Evolutionary conservation across 2,329 filamentous ascomycete genomes (phyloP), one percentile per base, ranked within the genome.

Genomic region (Alternaria angustiovoidea): DNA sequence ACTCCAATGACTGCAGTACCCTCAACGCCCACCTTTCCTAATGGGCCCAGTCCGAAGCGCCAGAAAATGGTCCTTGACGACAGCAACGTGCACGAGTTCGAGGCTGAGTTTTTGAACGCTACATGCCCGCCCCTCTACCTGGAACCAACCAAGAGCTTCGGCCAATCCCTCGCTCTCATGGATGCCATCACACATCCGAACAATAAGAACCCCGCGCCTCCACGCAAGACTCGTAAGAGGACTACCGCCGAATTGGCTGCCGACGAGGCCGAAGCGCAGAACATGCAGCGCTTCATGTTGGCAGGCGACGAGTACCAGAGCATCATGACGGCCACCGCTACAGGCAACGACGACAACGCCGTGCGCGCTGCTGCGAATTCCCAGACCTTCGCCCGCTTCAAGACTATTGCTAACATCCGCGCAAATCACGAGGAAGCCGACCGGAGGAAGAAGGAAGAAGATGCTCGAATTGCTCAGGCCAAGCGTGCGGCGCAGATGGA

Each of bases 241-340:
- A 99, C 95, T 0, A 90, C 96, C 18, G 95, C 95, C 8, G 94
- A 99, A 75, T 88, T 98, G 82, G 95, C 93, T 8, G 94, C 94
- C 7, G 95, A 99, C 73, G 94, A 99, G 80, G 94, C 95, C 1
- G 85, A 93, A 61, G 93, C 93, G 0, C 94, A 94, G 22, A 92
- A 93, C 60, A 89, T 93, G 65, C 94, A 99, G 79, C 88, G 93
- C 47, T 96, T 93, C 68, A 95, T 99, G 93, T 89, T 98, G 51
- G 89, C 92, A 22, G 88, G 94, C 79, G 95, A 99, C 72, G 94
- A 97, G 70, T 87, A 93, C 6, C 85, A 93, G 61, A 84, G 90
- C 1, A 86, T 83, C 41, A 83, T 83, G 14, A 84, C 86, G 4
- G 83, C 85, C 20, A 78, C 77, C 41, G 85, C 85, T 7, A 85